A percentile compares a stretch with the other conserved stretches of the same genome.
Evolutionary conservation across 495 filamentous ascomycete genomes (phyloP).

Genomic region (Penicillium taxi): DNA sequence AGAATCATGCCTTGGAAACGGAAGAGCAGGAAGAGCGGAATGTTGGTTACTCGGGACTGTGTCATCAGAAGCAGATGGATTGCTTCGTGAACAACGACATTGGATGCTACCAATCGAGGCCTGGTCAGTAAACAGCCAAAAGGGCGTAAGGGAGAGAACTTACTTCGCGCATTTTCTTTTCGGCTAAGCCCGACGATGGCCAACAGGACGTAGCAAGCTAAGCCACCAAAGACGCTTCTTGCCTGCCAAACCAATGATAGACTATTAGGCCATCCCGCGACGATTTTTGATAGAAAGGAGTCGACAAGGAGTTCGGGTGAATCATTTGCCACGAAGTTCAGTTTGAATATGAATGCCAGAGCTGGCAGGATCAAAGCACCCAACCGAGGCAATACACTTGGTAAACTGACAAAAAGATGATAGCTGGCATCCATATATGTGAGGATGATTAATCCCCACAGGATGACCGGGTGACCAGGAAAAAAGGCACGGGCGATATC

Average conservation of each 20-base stretch:
- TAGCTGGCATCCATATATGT: constrained; percentile 54
- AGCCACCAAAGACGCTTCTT: constrained; percentile 38
- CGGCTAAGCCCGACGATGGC: constrained; percentile 8
- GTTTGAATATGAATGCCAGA: constrained; percentile 71
- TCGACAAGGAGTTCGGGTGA: constrained; percentile 70
- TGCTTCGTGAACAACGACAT: constrained; percentile 50
- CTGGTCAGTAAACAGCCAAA: constrained; percentile 4
- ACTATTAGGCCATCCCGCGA: constrained; percentile 41
- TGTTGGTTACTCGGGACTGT: constrained; percentile 73
- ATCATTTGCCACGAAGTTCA: constrained; percentile 73
- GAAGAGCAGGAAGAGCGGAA: constrained; percentile 75
- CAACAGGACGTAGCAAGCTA: constrained; percentile 37
- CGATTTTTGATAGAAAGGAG: constrained; percentile 38
- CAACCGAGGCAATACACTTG: constrained; percentile 19
- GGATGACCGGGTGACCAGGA: constrained; percentile 45
- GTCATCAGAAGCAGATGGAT: constrained; percentile 75
- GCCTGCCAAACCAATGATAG: constrained; percentile 41
- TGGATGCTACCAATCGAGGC: constrained; percentile 10
- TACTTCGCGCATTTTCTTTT: constrained; percentile 6
- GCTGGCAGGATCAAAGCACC: constrained; percentile 21
- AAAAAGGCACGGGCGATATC: constrained; percentile 72
- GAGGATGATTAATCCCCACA: constrained; percentile 67
- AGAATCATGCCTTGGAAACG: constrained; percentile 50
- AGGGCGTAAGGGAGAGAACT: constrained; percentile 3
- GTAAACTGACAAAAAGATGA: constrained; percentile 25